Evolutionary conservation across 495 filamentous ascomycete species (phyloP).

Genomic region (Neurospora sp.): DNA sequence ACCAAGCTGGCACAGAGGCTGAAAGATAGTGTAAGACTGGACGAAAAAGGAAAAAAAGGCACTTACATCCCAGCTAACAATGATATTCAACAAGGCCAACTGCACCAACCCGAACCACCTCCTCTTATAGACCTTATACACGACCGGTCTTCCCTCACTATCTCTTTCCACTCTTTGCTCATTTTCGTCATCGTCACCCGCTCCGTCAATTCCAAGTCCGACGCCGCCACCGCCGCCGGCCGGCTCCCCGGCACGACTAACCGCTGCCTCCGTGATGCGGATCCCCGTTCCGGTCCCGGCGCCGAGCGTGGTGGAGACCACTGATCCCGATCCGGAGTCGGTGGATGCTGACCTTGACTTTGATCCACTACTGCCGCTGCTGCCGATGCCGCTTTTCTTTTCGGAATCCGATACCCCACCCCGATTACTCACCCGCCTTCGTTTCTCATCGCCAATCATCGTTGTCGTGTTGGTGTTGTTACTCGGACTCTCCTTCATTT

Average conservation of each 20-base stretch:
- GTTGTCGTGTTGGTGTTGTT: not conserved
- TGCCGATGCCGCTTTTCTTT: not conserved
- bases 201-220: not conserved
- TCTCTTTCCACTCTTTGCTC: conserved; percentile 1
- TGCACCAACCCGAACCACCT: conserved; percentile 82
- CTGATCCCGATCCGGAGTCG: not conserved
- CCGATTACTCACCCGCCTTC: not conserved
- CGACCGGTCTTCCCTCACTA: conserved; percentile 8
- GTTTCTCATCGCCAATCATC: not conserved
- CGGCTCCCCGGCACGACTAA: not conserved
- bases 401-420: not conserved
- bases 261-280: not conserved
- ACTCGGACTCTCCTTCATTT: not conserved
- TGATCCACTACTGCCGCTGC: not conserved
- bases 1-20: not conserved
- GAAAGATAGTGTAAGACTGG: not conserved
- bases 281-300: not conserved
- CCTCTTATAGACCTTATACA: conserved; percentile 75
- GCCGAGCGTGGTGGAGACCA: not conserved
- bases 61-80: conserved; percentile 92
- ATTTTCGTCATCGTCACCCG: not conserved
- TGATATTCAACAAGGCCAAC: conserved; percentile 79
- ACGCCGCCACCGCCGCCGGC: not conserved
- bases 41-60: not conserved
- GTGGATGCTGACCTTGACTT: not conserved